Evolutionary conservation across 2,329 filamentous ascomycete species (phyloP), one percentile per base, ranked within the genome.

Genomic region (Penicillium sp.): DNA sequence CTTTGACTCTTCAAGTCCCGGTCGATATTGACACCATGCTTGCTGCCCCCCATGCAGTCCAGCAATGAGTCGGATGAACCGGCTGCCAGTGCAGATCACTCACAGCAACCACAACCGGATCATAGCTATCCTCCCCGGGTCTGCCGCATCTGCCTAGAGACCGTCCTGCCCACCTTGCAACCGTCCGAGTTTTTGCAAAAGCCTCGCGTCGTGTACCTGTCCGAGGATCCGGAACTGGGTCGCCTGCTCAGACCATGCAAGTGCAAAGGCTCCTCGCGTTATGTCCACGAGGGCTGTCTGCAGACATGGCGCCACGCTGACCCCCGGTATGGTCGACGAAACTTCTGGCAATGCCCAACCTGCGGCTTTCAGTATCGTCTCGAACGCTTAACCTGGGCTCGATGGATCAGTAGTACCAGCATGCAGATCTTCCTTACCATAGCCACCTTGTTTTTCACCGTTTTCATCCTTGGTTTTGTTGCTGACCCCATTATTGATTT

Each of bases 201-300:
- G 37, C 82, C 84, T 16, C 79, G 80, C 46, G 84, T 88, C 42
- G 79, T 81, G 18, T 96, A 96, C 67, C 82, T 87, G 48, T 92
- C 90, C 21, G 84, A 89, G 57, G 89, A 91, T 61, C 81, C 86
- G 6, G 82, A 87, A 60, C 82, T 88, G 26, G 91, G 91, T 34
- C 87, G 91, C 47, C 79, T 99, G 24, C 83, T 97, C 64, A 89
- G 89, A 50, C 94, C 94, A 31, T 99, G 94, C 80, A 87, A 88
- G 75, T 99, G 94, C 82, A 95, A 91, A 77, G 94, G 94, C 48
- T 91, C 90, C 34, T 90, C 93, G 64, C 90, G 90, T 76, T 97
- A 96, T 74, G 92, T 97, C 21, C 94, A 99, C 72, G 91, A 97
- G 73, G 89, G 87, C 26, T 99, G 94, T 69, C 80, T 99, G 45